A percentile compares a stretch with the other conserved stretches of the same genome.
Conservation (phyloP, 2,329 filamentous ascomycete genomes). For the Colletotrichum sp. region DNA sequence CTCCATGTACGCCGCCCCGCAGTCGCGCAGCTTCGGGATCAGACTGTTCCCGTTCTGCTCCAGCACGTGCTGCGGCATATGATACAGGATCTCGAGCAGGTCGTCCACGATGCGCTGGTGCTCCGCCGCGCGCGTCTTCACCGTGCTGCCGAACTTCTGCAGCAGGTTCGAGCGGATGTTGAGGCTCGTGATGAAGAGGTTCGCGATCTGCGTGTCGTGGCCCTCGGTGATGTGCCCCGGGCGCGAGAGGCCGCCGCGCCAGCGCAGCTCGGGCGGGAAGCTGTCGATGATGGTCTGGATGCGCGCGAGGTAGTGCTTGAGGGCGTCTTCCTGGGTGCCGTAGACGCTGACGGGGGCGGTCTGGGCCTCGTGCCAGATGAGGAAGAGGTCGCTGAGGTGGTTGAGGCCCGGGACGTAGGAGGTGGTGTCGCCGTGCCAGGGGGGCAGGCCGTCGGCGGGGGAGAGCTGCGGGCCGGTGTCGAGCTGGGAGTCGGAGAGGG, state of each 20-base stretch:
- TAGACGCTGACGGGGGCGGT: constrained; percentile 3
- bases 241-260: constrained; percentile 39
- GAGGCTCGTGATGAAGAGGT: constrained; percentile 41
- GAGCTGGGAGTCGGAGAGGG: constrained; percentile 34
- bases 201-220: constrained; percentile 41
- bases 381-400: constrained; percentile 35
- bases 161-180: constrained; percentile 40
- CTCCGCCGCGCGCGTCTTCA: constrained; percentile 17
- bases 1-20: constrained; percentile 38
- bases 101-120: constrained; percentile 39
- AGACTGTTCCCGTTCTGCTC: constrained; percentile 37
- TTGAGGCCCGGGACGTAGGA: constrained; percentile 39
- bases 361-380: constrained; percentile 36
- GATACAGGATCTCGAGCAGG: constrained; percentile 38
- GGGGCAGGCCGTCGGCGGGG: not conserved
- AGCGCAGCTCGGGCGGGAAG: constrained; percentile 37
- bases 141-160: constrained; percentile 30
- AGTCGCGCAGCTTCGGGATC: constrained; percentile 41
- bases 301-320: constrained; percentile 14
- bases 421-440: constrained; percentile 36
- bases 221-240: constrained; percentile 32
- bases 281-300: constrained; percentile 34
- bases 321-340: constrained; percentile 17
- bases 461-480: constrained; percentile 24
- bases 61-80: constrained; percentile 35